Base-by-base conservation (phyloP, 441 rosid genomes). In the Biscutella auriculata region DNA sequence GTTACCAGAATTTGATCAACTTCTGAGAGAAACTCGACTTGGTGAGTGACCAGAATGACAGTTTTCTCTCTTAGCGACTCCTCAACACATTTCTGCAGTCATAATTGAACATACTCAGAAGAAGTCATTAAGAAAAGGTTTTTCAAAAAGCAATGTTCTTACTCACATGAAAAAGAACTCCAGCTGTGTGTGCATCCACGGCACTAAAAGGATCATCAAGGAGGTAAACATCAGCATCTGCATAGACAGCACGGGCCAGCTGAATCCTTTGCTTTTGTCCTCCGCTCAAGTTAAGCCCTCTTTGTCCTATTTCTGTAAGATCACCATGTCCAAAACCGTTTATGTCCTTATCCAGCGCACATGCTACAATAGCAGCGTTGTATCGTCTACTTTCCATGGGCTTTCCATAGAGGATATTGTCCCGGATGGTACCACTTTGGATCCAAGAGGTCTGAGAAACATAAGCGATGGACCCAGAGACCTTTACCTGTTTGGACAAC, bases 141-240 rank as follows among this genome's bases (percentile, higher is more conserved):
- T 8, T 19, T 33, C 44, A n/a, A 6, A 13, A 47, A 27, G 8
- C 8, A 55, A 42, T 55, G 23, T 44, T 45, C 13, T 45, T 25
- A 60, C 81, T 74, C 61, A 91, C 93, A 60, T 76, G 79, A 74
- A 91, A 91, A 29, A 91, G 75, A 55, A 54, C 55, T 27, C 95
- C 82, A 48, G 99, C 99, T 36, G 99, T 94, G 37, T 89, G 85
- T 17, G 97, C 97, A 77, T 94, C 99, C 46, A 94, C 95, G 4
- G 97, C 97, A 63, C 99, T 94, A 52, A 94, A 94, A 14, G 99
- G 97, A 78, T 94, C 99, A 58, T 89, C 99, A 75, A 93, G 63
- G 50, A 89, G 91, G 60, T 93, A 93, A 26, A 93, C 79, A 65
- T 93, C 99, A 21, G 96, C 93, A 51, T 89, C 76, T 71, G 72